Conservation (phyloP, 306 rosid species). For the Erythrophleum fordii region DNA sequence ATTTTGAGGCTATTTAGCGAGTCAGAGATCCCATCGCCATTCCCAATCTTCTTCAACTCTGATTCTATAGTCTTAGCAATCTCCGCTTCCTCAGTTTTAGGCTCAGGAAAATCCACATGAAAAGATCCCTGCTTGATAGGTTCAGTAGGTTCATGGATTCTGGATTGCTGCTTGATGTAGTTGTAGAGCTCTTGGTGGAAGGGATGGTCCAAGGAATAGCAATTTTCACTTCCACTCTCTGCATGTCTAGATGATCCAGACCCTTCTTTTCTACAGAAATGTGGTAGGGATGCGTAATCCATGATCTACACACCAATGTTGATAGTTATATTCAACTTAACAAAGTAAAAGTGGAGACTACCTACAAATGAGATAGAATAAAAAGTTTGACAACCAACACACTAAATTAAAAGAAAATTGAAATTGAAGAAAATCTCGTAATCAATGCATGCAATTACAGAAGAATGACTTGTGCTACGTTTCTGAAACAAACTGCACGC, state of each 20-base stretch:
- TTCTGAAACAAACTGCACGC: not conserved
- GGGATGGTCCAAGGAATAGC: conserved; percentile 81
- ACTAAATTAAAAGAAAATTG: not conserved
- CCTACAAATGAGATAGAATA: conserved; percentile 9
- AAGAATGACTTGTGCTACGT: conserved; percentile 4
- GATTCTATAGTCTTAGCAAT: conserved; percentile 69
- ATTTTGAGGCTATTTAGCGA: conserved; percentile 53
- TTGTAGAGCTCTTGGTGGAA: conserved; percentile 87
- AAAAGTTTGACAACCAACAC: not conserved
- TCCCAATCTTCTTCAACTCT: conserved; percentile 62
- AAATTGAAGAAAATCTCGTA: conserved; percentile 18
- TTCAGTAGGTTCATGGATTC: conserved; percentile 43
- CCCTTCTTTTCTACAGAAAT: conserved; percentile 81
- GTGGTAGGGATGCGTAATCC: conserved; percentile 86
- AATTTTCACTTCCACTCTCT: conserved; percentile 56
- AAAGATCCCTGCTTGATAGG: conserved; percentile 84
- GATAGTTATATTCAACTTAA: conserved; percentile 38
- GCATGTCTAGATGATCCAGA: conserved; percentile 74
- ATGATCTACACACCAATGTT: conserved; percentile 70
- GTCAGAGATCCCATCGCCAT: conserved; percentile 47
- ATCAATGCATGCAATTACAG: conserved; percentile 7
- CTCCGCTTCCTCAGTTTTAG: conserved; percentile 57
- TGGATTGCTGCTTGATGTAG: conserved; percentile 71
- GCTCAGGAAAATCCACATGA: conserved; percentile 76
- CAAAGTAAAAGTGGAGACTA: not conserved